Conservation (phyloP, 257 asterid genomes). For the Nemophila menziesii region DNA sequence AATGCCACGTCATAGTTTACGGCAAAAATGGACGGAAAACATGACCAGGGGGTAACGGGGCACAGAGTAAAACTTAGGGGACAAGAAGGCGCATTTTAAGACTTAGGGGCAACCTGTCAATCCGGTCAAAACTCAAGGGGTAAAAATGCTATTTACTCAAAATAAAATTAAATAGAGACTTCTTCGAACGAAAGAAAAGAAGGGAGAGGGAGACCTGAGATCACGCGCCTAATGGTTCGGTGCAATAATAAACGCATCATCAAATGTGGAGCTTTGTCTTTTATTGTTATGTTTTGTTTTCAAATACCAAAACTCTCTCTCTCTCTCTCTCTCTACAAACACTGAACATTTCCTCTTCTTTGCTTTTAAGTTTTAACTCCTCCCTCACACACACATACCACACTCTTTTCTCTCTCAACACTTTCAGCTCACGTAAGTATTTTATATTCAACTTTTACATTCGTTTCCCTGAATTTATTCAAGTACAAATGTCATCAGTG, state of each 20-base stretch:
- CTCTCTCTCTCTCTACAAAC: constrained; percentile 6
- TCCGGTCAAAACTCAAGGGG: too few species aligned
- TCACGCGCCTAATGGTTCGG: background rate
- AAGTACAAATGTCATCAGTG: background rate
- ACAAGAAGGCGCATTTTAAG: too few species aligned
- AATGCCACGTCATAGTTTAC: too few species aligned
- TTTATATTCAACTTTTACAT: constrained; percentile 9
- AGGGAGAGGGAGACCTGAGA: background rate
- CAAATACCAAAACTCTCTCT: background rate
- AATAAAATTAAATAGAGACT: too few species aligned
- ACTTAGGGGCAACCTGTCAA: too few species aligned
- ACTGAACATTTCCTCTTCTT: background rate
- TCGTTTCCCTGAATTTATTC: constrained; percentile 10
- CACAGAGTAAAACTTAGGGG: too few species aligned
- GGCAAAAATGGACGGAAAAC: too few species aligned
- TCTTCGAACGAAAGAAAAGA: too few species aligned
- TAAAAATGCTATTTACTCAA: too few species aligned
- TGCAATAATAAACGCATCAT: background rate
- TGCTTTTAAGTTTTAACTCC: constrained; percentile 3
- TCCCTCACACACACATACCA: background rate
- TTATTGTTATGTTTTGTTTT: constrained; percentile 1
- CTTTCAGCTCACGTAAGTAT: constrained; percentile 36
- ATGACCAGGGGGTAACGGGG: too few species aligned
- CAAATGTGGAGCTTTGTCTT: background rate
- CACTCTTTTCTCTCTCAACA: constrained; percentile 7